These are phyloP conservation scores for Aspergillus sp. DNA, from an alignment of 2,329 filamentous ascomycete species.

Conservation along the genomic window DNA sequence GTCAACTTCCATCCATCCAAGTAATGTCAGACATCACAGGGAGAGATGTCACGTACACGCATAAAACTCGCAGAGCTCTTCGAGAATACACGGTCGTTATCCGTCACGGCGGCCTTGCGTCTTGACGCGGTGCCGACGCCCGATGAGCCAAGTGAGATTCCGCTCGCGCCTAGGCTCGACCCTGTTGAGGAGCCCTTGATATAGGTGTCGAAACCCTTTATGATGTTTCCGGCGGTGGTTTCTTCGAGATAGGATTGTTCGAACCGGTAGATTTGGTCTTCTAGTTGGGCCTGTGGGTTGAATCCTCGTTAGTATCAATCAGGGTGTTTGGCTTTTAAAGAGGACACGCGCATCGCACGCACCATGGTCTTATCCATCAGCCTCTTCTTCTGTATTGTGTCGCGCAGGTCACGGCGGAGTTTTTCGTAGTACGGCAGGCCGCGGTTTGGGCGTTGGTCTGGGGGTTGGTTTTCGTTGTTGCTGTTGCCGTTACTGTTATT, in stretches of 20 bases:
- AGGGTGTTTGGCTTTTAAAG: too few species aligned
- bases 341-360: slow-evolving; percentile 15
- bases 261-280: slow-evolving; percentile 80
- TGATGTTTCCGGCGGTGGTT: slow-evolving; percentile 86
- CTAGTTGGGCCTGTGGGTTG: slow-evolving; percentile 54
- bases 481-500: slow-evolving; percentile 15
- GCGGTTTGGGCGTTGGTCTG: slow-evolving; percentile 35
- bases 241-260: slow-evolving; percentile 90
- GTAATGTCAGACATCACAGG: too few species aligned
- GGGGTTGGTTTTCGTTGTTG: slow-evolving; percentile 18
- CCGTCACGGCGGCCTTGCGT: slow-evolving; percentile 46
- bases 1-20: too few species aligned
- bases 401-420: slow-evolving; percentile 65
- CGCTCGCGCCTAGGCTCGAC: slow-evolving; percentile 30
- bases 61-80: slow-evolving; percentile 51
- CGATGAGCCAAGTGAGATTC: slow-evolving; percentile 30
- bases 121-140: slow-evolving; percentile 30
- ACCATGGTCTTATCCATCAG: slow-evolving; percentile 62
- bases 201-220: slow-evolving; percentile 96
- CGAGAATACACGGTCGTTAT: slow-evolving; percentile 50
- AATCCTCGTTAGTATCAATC: too few species aligned
- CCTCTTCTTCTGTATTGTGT: slow-evolving; percentile 66
- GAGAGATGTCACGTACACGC: slow-evolving; percentile 30
- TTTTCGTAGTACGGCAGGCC: slow-evolving; percentile 70
- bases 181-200: slow-evolving; percentile 79